phyloP scores from a whole-genome alignment of 2,329 filamentous ascomycete species.

The Phoma herbarum region DNA sequence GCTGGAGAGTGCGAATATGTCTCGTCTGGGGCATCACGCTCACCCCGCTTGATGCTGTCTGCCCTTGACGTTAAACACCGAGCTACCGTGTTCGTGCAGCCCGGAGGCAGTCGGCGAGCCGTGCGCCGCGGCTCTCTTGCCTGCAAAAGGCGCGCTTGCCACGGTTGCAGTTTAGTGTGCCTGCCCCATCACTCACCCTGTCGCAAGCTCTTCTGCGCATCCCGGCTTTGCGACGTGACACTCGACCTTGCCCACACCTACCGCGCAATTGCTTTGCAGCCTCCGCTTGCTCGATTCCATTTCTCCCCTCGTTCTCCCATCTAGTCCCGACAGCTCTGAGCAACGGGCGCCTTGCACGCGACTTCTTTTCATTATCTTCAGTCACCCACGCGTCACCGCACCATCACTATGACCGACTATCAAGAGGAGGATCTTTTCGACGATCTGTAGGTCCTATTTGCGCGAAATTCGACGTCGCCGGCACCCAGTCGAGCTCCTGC shows the following conservation, averaged over 20 bases:
- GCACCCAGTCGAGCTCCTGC: conserved; percentile 1
- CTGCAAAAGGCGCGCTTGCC: conserved; percentile 5
- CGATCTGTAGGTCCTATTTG: conserved; percentile 75
- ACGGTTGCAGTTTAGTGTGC: conserved; percentile 6
- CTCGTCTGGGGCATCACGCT: conserved; percentile 21
- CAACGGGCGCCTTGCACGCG: not conserved
- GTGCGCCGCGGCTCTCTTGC: conserved; percentile 15
- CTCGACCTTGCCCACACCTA: not conserved
- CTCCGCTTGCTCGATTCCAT: conserved; percentile 1
- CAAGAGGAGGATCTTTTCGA: conserved; percentile 91
- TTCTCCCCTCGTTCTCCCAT: not conserved
- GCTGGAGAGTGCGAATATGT: conserved; percentile 51
- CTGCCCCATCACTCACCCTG: conserved; percentile 10
- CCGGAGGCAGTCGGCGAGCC: conserved; percentile 1
- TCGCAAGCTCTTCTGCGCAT: conserved; percentile 6
- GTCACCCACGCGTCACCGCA: not conserved
- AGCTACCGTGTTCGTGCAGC: conserved; percentile 15
- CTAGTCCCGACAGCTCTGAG: not conserved
- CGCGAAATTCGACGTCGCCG: conserved; percentile 2
- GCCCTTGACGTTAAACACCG: conserved; percentile 11
- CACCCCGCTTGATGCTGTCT: conserved; percentile 19
- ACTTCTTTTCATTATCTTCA: conserved; percentile 3
- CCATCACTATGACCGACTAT: conserved; percentile 67
- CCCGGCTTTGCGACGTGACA: conserved; percentile 13
- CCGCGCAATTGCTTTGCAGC: conserved; percentile 3